Conservation (phyloP, 371 early-diverging fungal species). For the Mortierella sp. region DNA sequence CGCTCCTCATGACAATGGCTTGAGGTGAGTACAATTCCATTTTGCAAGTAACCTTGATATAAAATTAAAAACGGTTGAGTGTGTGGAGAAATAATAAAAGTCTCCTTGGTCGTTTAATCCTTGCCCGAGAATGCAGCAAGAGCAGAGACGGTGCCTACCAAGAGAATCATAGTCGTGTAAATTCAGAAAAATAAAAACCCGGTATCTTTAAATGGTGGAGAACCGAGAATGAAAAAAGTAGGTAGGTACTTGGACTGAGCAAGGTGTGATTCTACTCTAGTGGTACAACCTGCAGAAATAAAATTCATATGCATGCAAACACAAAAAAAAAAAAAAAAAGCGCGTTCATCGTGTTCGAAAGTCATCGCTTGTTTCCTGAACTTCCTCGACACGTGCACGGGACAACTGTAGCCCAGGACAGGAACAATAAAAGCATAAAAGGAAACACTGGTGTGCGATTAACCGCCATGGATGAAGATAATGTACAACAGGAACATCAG, state of each 20-base stretch:
- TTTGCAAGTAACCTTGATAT: too few species aligned
- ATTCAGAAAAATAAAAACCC: too few species aligned
- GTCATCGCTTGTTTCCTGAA: background rate
- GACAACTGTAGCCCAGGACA: background rate
- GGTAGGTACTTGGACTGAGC: background rate
- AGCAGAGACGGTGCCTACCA: too few species aligned
- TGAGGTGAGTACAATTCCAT: too few species aligned
- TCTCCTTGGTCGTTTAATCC: too few species aligned
- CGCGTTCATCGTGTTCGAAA: background rate
- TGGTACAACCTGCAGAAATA: background rate
- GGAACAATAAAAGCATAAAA: background rate
- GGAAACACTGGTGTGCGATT: background rate
- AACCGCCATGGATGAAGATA: slow-evolving; percentile 1
- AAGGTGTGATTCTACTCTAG: background rate
- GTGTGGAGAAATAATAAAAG: too few species aligned
- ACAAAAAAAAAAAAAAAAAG: background rate
- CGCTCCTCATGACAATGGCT: too few species aligned
- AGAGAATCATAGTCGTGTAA: too few species aligned
- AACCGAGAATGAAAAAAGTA: too few species aligned
- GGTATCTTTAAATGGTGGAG: too few species aligned
- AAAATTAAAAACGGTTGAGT: too few species aligned
- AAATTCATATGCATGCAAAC: background rate
- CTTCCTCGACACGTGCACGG: background rate
- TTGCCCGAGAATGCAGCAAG: too few species aligned
- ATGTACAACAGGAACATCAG: background rate